Conservation (phyloP, 2,329 filamentous ascomycete species). For the Fusarium nelsonii region DNA sequence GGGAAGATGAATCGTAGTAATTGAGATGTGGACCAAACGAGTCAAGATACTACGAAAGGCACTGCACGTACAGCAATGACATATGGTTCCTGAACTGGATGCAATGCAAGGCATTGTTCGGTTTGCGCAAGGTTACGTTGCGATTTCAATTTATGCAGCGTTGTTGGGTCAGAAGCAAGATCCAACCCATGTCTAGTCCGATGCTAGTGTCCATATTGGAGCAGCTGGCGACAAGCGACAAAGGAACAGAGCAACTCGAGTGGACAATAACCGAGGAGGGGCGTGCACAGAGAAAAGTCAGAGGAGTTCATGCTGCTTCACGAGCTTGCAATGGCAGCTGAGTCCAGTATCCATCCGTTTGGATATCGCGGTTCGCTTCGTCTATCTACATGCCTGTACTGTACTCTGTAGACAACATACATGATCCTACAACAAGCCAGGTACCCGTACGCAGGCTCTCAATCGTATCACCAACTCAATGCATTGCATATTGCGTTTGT, state of each 20-base stretch:
- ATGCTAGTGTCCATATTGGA: conserved; percentile 42
- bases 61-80: conserved; percentile 5
- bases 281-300: conserved; percentile 27
- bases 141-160: conserved; percentile 29
- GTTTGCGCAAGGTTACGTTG: conserved; percentile 39
- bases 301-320: conserved; percentile 36
- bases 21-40: conserved; percentile 11
- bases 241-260: conserved; percentile 4
- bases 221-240: conserved; percentile 36
- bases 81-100: conserved; percentile 29
- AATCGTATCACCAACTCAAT: conserved; percentile 9
- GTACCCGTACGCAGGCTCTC: conserved; percentile 13
- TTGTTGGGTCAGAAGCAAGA: conserved; percentile 44
- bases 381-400: conserved; percentile 1
- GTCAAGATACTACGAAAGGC: neutral
- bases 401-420: neutral
- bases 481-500: conserved; percentile 33
- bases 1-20: conserved; percentile 8
- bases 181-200: conserved; percentile 41
- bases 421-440: conserved; percentile 15
- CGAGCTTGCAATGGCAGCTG: conserved; percentile 8
- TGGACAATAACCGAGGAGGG: conserved; percentile 29
- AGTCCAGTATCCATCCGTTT: conserved; percentile 4
- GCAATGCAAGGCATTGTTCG: conserved; percentile 34
- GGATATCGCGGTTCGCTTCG: conserved; percentile 14